These are phyloP conservation scores for Fonsecaea pugnacius DNA, from an alignment of 2,329 filamentous ascomycete genomes.

Conservation along the genomic window DNA sequence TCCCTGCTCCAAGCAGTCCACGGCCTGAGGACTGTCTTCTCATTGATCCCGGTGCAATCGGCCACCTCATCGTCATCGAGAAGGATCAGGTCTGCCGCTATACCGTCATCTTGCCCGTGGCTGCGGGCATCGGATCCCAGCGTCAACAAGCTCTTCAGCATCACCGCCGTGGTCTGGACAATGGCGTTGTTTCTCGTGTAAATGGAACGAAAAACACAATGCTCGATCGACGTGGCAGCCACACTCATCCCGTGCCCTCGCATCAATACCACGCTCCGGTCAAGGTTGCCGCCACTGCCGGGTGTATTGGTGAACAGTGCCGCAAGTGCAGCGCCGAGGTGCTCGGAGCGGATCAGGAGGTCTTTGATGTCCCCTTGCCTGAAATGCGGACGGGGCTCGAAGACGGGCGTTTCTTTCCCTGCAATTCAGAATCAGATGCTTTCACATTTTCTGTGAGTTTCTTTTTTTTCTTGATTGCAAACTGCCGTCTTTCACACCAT, in stretches of 20 bases:
- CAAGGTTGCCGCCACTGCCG: constrained; percentile 1
- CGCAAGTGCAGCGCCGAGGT: constrained; percentile 45
- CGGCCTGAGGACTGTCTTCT: not conserved
- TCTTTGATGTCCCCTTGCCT: constrained; percentile 34
- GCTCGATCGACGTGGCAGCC: constrained; percentile 45
- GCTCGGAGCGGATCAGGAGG: constrained; percentile 45
- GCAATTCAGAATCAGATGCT: not conserved
- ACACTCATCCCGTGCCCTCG: constrained; percentile 52
- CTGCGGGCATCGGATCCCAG: not conserved
- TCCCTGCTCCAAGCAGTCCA: not conserved
- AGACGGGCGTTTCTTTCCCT: constrained; percentile 5
- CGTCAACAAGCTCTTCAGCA: constrained; percentile 11
- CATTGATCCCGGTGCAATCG: not conserved
- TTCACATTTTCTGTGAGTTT: not conserved
- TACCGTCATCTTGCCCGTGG: not conserved
- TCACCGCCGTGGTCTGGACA: constrained; percentile 47
- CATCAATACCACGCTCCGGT: constrained; percentile 50
- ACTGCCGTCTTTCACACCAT: not conserved
- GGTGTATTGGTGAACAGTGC: constrained; percentile 38
- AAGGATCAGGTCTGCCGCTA: not conserved
- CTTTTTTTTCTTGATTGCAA: not conserved
- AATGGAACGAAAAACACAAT: constrained; percentile 48
- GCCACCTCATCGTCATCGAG: constrained; percentile 1
- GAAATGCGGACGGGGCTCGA: constrained; percentile 9
- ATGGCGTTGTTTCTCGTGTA: constrained; percentile 52